Conservation (phyloP, 495 filamentous ascomycete genomes). For the Penicillium mononematosum region DNA sequence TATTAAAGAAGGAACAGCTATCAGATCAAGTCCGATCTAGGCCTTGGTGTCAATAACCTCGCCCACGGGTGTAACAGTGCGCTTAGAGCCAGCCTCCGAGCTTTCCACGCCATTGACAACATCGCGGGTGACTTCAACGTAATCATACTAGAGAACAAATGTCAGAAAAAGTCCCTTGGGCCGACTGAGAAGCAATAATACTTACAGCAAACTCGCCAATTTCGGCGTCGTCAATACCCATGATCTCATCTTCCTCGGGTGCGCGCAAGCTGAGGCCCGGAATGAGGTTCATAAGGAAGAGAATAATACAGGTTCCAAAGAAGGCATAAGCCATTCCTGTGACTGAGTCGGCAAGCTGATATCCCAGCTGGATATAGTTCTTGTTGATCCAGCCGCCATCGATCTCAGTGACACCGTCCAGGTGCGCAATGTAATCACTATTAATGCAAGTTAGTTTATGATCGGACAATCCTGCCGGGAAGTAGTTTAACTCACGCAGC, state of each 20-base stretch:
- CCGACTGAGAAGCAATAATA: constrained; percentile 11
- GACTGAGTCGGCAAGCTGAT: constrained; percentile 86
- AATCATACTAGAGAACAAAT: constrained; percentile 66
- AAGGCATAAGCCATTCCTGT: constrained; percentile 86
- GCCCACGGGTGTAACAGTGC: constrained; percentile 30
- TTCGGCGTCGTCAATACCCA: constrained; percentile 92
- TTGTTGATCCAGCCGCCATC: constrained; percentile 88
- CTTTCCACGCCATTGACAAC: constrained; percentile 62
- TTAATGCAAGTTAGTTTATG: constrained; percentile 15
- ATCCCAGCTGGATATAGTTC: constrained; percentile 83
- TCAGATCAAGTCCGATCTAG: constrained; percentile 16
- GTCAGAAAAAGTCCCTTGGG: neutral
- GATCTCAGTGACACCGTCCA: constrained; percentile 75
- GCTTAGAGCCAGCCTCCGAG: constrained; percentile 36
- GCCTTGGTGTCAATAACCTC: constrained; percentile 35
- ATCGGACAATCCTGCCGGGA: neutral
- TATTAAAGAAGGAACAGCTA: constrained; percentile 11
- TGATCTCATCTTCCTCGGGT: constrained; percentile 78
- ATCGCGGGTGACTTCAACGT: constrained; percentile 88
- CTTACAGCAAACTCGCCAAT: constrained; percentile 91
- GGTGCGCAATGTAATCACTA: constrained; percentile 81
- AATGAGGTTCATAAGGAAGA: constrained; percentile 83
- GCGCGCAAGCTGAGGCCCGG: constrained; percentile 81
- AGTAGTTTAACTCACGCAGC: constrained; percentile 62
- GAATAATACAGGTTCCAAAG: constrained; percentile 77